Evolutionary conservation across 2,329 filamentous ascomycete genomes (phyloP).

Genomic region (Emergomyces pasteurianus): DNA sequence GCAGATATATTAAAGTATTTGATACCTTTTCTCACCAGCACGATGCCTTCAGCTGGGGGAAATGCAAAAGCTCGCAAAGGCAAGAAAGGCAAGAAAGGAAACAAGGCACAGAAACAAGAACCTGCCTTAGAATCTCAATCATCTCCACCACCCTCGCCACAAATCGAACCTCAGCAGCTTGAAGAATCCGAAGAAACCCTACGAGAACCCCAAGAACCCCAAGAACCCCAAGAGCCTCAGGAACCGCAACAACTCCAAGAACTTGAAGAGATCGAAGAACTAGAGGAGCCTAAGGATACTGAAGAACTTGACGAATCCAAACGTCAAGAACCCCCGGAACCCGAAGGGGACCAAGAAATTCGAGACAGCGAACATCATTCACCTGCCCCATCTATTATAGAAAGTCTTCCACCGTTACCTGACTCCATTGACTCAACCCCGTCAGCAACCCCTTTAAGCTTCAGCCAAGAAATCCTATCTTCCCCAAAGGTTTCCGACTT

Average conservation of each 20-base stretch:
- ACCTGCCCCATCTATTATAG: slow-evolving; percentile 9
- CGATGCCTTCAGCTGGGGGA: background rate
- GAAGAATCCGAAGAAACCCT: slow-evolving; percentile 6
- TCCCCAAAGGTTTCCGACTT: background rate
- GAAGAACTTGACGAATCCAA: background rate
- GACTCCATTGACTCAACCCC: slow-evolving; percentile 8
- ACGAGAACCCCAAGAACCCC: background rate
- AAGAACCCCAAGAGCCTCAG: background rate
- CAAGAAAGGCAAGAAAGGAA: slow-evolving; percentile 8
- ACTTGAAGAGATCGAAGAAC: background rate
- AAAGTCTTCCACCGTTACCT: slow-evolving; percentile 10
- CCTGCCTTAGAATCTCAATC: background rate
- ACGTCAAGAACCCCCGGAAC: background rate
- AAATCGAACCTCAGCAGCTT: slow-evolving; percentile 5
- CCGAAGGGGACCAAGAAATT: background rate
- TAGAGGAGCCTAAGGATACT: background rate
- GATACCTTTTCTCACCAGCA: slow-evolving; percentile 2
- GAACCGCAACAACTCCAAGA: background rate
- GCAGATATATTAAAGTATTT: slow-evolving; percentile 1
- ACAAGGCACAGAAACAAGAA: slow-evolving; percentile 6
- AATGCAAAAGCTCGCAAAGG: slow-evolving; percentile 4
- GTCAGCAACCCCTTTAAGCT: slow-evolving; percentile 6
- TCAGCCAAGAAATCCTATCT: slow-evolving; percentile 1
- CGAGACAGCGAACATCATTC: background rate
- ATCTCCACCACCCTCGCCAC: background rate